Base-by-base conservation (phyloP, 306 rosid genomes). In the Quercus berberidifolia region DNA sequence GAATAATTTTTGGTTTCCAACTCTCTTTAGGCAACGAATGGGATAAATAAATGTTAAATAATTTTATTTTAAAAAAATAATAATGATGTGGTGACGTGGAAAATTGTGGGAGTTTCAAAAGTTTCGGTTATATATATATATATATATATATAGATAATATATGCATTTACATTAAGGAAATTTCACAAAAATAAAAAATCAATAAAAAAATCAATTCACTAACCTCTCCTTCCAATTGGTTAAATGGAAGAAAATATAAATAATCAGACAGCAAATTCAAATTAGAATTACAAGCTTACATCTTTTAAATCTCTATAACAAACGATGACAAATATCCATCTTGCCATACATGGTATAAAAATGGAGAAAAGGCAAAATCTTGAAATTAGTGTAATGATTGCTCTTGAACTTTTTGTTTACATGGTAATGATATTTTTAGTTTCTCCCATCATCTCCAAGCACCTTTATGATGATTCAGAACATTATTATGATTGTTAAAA, bases 91-190 rank as follows among this genome's bases (percentile, higher is more conserved):
- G 0, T 25, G 25, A 23, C 25, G 25, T 23, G 25, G 25, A 23
- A 23, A 23, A 23, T 1, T 1, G 25, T 23, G 25, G 25, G 25
- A 23, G 25, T 1, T 23, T 23, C 1, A 23, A 23, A 23, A 23
- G 25, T 1, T 23, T 23, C 25, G 25, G 25, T 23, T 23, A 23
- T 23, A 23, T 25, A 25, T 25, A 25, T 25, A 25, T 25, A 25
- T 25, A 25, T 25, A 25, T 25, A 25, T 25, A 25, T 25, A 25
- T 25, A 25, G 25, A 26, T 31, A 31, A 41, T 79, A 69, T 74
- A 52, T 43, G 74, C 60, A 83, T 81, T 80, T 88, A 88, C 96
- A 90, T 46, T 80, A 75, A 46, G 55, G 79, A 26, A 68, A 84
- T 79, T 69, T 82, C 71, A 55, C 20, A 28, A 69, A 56, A 75